A percentile compares a stretch with the other conserved stretches of the same genome.
Conservation (phyloP, 179 eudicot genomes). For the Spinacia oleracea region DNA sequence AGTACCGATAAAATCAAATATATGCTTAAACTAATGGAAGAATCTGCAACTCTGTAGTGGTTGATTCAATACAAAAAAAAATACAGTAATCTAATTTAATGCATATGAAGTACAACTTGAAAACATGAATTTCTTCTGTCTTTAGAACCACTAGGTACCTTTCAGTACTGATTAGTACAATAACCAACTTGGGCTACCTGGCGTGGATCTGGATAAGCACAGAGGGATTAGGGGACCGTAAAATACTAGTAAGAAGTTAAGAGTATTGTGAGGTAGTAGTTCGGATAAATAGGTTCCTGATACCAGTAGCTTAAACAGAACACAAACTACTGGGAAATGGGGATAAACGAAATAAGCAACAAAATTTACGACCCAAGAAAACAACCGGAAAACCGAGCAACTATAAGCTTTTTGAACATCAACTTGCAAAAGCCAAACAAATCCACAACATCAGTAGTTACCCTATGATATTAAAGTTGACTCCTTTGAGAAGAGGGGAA, state of each 20-base stretch:
- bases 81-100: background rate
- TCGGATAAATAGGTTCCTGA: background rate
- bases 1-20: background rate
- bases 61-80: background rate
- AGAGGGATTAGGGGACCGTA: background rate
- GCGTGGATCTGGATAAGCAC: background rate
- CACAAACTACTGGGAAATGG: background rate
- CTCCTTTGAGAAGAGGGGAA: too few relatives aligned
- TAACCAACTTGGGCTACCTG: background rate
- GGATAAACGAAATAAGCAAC: background rate
- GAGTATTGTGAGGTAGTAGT: background rate
- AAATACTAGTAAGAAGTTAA: background rate
- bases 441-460: conserved; percentile 14
- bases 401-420: conserved; percentile 3
- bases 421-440: conserved; percentile 13
- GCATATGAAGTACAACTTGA: background rate
- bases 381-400: background rate
- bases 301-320: conserved; percentile 5
- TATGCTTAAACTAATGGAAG: background rate
- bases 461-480: too few relatives aligned
- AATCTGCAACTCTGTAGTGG: background rate
- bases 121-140: background rate
- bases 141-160: background rate
- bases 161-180: background rate
- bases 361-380: background rate